phyloP scores from a whole-genome alignment of 2,329 filamentous ascomycete genomes.

The Calonectria pteridis region DNA sequence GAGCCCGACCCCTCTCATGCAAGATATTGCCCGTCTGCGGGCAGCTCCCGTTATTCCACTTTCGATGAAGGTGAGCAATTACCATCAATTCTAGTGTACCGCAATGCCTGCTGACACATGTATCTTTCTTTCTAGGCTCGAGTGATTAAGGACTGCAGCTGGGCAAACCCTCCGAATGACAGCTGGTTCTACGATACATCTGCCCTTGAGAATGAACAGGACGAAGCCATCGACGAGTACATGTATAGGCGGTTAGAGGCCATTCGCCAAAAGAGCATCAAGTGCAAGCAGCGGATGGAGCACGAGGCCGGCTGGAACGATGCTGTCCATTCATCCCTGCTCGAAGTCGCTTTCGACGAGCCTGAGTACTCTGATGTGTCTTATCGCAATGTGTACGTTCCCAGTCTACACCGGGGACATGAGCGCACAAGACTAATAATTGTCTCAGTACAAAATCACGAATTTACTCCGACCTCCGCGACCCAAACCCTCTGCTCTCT shows the following conservation, averaged over 20 bases:
- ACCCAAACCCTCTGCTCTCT: background rate
- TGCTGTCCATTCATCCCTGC: slow-evolving; percentile 13
- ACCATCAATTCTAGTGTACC: too few relatives aligned
- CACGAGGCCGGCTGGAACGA: slow-evolving; percentile 23
- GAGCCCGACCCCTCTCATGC: background rate
- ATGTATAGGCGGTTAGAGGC: slow-evolving; percentile 9
- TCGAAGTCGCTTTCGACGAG: background rate
- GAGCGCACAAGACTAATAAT: background rate
- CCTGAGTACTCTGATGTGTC: background rate
- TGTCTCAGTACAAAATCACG: background rate
- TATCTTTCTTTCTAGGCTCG: background rate
- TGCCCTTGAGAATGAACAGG: background rate
- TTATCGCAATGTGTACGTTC: slow-evolving; percentile 2
- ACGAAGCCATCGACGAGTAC: slow-evolving; percentile 13
- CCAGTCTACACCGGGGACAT: too few relatives aligned
- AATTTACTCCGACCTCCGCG: slow-evolving; percentile 1
- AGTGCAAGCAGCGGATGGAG: slow-evolving; percentile 12
- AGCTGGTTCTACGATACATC: slow-evolving; percentile 19
- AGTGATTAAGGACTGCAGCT: slow-evolving; percentile 9
- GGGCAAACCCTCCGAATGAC: slow-evolving; percentile 17
- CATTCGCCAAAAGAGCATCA: slow-evolving; percentile 13
- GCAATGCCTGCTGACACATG: background rate
- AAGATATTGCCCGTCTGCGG: background rate
- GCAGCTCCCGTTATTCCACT: background rate
- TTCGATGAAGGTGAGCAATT: background rate